Evolutionary conservation across 225 moss, liverwort and hornwort species (phyloP).

Genomic region (Sphagnum contortum): DNA sequence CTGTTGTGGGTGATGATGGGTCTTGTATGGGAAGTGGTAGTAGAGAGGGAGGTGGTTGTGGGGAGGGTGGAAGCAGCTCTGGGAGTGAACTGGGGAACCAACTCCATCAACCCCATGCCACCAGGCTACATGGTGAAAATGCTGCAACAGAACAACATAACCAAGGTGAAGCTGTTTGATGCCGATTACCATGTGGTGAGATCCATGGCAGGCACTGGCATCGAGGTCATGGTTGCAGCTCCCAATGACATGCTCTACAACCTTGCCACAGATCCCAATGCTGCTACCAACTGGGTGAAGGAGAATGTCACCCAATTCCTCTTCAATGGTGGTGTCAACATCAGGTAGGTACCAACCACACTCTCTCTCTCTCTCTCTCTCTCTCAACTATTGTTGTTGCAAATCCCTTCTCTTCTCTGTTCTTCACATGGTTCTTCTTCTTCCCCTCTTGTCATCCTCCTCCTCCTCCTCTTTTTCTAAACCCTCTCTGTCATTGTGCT

Average conservation of each 20-base stretch:
- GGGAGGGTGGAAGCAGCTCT: conserved; percentile 9
- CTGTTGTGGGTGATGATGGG: no score
- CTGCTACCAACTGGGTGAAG: conserved; percentile 58
- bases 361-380: no score
- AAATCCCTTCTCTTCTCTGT: no score
- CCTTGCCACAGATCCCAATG: conserved; percentile 32
- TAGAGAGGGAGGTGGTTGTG: not conserved
- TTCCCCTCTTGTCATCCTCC: no score
- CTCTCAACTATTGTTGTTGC: not conserved
- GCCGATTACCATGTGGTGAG: conserved; percentile 35
- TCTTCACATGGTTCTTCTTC: no score
- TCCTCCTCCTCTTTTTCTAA: no score
- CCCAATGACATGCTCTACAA: conserved; percentile 65
- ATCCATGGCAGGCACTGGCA: conserved; percentile 46
- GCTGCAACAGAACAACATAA: conserved; percentile 36
- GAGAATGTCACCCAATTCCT: conserved; percentile 55
- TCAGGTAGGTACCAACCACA: conserved; percentile 33
- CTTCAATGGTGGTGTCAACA: conserved; percentile 62
- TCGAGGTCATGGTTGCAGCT: conserved; percentile 82
- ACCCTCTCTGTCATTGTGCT: no score
- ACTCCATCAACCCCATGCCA: conserved; percentile 30
- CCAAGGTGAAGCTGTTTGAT: conserved; percentile 47
- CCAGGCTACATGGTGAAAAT: conserved; percentile 19
- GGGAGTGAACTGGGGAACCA: conserved; percentile 47
- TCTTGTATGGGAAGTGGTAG: no score